Evolutionary conservation across 1,284 basidiomycete genomes (phyloP), one percentile per base, ranked within the genome.

Genomic region (Hemileia vastatrix): DNA sequence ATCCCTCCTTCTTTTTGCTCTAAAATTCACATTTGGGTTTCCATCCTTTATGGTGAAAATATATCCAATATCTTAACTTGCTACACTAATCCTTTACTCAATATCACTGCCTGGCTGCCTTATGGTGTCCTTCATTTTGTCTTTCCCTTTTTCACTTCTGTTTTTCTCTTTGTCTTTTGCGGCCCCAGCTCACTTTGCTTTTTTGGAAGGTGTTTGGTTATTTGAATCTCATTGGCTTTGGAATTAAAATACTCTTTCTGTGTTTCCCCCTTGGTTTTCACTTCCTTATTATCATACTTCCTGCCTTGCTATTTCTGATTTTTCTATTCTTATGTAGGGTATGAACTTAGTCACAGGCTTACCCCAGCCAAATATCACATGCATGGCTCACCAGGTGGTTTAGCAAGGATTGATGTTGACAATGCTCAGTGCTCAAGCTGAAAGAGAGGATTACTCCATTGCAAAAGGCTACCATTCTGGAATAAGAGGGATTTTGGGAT

Each of bases 1-100:
- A 94, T 66, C 82, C 84, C 3, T 96, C 86, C 79, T 96, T 87
- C 79, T 85, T 86, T 18, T 88, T 87, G 44, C 82, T 86, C 50
- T 95, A 88, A 78, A 89, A 95, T 65, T 88, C 91, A 0, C 19
- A 90, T 96, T 57, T 93, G 89, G 70, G 93, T 98, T 61, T 86
- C 88, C 8, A 82, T 97, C 24, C 81, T 95, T 31, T 97, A 95
- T 76, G 94, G 94, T 8, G 93, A 91, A 55, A 97, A 96, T 78
- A 93, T 97, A 66, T 92, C 89, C 36, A 92, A 96, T 77, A 87
- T 97, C 72, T 84, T 97, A 66, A 97, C 93, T 2, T 83, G 91
- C 18, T 91, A 86, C 77, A 96, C 93, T 2, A 88, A 95, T 72
- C 89, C 92, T 2, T 70, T 90, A 23, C 83, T 98, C 56, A 94